Conservation (phyloP, 2,329 filamentous ascomycete genomes). For the Sphaerulina populicola region DNA sequence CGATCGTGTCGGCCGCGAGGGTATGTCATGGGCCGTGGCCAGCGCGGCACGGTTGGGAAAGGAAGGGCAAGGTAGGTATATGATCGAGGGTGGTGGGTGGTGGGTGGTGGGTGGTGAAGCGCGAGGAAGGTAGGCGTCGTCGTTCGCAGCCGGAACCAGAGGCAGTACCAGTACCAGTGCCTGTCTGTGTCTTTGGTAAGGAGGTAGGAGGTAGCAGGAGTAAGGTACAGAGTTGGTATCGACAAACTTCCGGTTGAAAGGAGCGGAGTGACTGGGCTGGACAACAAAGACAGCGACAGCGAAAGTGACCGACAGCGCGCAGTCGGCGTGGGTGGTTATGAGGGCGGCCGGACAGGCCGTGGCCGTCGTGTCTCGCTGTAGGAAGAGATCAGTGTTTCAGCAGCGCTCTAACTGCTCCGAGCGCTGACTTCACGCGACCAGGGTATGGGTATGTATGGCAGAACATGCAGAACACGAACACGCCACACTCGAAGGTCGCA, state of each 20-base stretch:
- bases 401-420: neutral
- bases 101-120: no score
- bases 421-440: neutral
- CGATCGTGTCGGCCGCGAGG: neutral
- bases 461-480: neutral
- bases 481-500: neutral
- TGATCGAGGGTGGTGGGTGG: neutral
- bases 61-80: neutral
- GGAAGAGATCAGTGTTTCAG: conserved; percentile 4
- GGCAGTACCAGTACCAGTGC: neutral
- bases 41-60: neutral
- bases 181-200: neutral
- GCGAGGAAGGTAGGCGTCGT: neutral
- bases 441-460: neutral
- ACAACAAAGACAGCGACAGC: neutral
- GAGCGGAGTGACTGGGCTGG: neutral
- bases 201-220: no score
- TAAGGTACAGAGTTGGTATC: no score
- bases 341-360: neutral
- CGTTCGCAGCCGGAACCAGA: neutral
- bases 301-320: neutral
- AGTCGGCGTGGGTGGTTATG: neutral
- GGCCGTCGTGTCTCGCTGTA: conserved; percentile 1
- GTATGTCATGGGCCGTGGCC: neutral
- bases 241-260: neutral